A percentile compares a stretch with the other conserved stretches of the same genome.
Evolutionary conservation across 768 basidiomycete species (phyloP).

Genomic region (Trametes gibbosa): DNA sequence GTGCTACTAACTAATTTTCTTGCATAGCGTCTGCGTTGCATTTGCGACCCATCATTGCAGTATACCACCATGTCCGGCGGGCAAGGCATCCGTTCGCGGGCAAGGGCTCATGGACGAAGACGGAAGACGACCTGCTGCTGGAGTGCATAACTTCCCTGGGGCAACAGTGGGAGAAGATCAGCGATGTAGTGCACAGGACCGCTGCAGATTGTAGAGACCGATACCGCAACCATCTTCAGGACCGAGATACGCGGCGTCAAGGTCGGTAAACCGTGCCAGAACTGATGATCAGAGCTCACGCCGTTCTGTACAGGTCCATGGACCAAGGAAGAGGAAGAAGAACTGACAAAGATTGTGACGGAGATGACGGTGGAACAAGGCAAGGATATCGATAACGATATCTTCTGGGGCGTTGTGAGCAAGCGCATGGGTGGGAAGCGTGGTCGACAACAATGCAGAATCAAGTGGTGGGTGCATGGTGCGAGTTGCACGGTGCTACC

Average conservation of each 20-base stretch:
- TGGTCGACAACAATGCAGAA: slow-evolving; percentile 80
- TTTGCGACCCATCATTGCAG: slow-evolving; percentile 75
- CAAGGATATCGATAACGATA: slow-evolving; percentile 70
- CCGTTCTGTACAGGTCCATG: slow-evolving; percentile 49
- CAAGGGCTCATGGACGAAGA: slow-evolving; percentile 66
- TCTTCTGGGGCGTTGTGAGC: slow-evolving; percentile 80
- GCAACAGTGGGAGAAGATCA: slow-evolving; percentile 80
- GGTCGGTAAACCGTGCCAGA: slow-evolving; percentile 38
- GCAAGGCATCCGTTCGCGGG: slow-evolving; percentile 64
- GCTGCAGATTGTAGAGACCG: slow-evolving; percentile 82
- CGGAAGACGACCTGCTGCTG: slow-evolving; percentile 63
- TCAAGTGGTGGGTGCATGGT: slow-evolving; percentile 63
- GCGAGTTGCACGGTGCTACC: not conserved
- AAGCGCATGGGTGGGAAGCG: slow-evolving; percentile 74
- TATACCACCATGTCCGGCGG: slow-evolving; percentile 79
- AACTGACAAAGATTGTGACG: slow-evolving; percentile 70
- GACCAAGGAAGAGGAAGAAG: slow-evolving; percentile 78
- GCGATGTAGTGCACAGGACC: slow-evolving; percentile 66
- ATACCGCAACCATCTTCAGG: slow-evolving; percentile 78
- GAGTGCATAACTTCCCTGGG: slow-evolving; percentile 71
- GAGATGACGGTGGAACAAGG: slow-evolving; percentile 72
- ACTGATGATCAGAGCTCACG: not conserved
- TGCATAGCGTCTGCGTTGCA: slow-evolving; percentile 63
- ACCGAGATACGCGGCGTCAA: slow-evolving; percentile 57
- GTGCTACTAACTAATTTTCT: slow-evolving; percentile 9